phyloP scores from a whole-genome alignment of 768 basidiomycete species.

The Hericium rajendrae region DNA sequence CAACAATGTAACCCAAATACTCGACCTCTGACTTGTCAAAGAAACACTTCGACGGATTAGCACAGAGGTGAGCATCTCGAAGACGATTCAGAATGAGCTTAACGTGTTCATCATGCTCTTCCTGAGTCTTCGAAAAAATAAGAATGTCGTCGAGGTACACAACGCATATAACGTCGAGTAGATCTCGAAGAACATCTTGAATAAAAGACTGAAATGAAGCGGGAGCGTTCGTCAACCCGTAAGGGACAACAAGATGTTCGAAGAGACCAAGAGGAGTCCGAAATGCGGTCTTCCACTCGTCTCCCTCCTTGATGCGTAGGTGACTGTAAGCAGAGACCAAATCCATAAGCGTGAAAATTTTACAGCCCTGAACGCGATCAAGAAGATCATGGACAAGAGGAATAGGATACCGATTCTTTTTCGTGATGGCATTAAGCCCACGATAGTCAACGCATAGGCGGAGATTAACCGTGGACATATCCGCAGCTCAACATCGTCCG shows the following conservation, averaged over 20 bases:
- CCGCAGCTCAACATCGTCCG: too few species aligned
- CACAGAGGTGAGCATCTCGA: slow-evolving; percentile 21
- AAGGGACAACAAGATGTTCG: slow-evolving; percentile 20
- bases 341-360: slow-evolving; percentile 22
- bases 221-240: slow-evolving; percentile 19
- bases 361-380: slow-evolving; percentile 15
- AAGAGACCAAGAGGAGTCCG: slow-evolving; percentile 4
- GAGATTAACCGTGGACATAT: too few species aligned
- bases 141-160: neutral
- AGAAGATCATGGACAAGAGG: slow-evolving; percentile 23
- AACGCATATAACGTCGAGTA: neutral
- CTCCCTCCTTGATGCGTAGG: slow-evolving; percentile 17
- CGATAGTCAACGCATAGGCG: slow-evolving; percentile 20
- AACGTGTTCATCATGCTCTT: slow-evolving; percentile 14
- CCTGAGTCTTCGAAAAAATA: slow-evolving; percentile 7
- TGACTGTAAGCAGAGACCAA: slow-evolving; percentile 26
- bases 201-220: slow-evolving; percentile 21
- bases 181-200: slow-evolving; percentile 4
- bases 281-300: slow-evolving; percentile 25
- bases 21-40: slow-evolving; percentile 23
- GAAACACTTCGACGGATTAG: slow-evolving; percentile 24
- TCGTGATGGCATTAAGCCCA: slow-evolving; percentile 24
- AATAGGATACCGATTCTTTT: slow-evolving; percentile 25
- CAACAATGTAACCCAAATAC: slow-evolving; percentile 28
- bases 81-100: slow-evolving; percentile 18